Percentiles rank a stretch among this genome's conserved stretches.
Evolutionary conservation across 2,329 filamentous ascomycete species (phyloP).

Genomic region (Neoascochyta sp.): DNA sequence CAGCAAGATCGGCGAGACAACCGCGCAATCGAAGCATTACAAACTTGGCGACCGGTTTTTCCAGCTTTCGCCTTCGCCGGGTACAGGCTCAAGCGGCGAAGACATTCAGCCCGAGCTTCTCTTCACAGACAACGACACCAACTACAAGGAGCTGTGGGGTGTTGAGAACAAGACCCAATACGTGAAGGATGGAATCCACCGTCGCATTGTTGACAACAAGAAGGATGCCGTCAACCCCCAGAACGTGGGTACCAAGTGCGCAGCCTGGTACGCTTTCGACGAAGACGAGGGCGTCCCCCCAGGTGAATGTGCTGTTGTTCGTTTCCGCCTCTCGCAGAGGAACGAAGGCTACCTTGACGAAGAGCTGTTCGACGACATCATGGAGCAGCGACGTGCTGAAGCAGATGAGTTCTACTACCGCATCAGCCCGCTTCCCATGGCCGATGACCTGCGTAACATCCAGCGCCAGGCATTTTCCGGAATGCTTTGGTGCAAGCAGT

Average conservation of each 20-base stretch:
- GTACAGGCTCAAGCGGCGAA: conserved; percentile 70
- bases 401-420: conserved; percentile 95
- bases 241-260: conserved; percentile 78
- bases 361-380: conserved; percentile 84
- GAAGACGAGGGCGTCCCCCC: conserved; percentile 82
- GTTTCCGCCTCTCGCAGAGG: conserved; percentile 79
- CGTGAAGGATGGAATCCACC: conserved; percentile 94
- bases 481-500: conserved; percentile 99
- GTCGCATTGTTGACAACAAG: conserved; percentile 77
- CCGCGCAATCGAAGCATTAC: conserved; percentile 73
- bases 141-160: conserved; percentile 71
- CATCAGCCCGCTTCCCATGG: conserved; percentile 88
- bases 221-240: conserved; percentile 78
- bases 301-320: conserved; percentile 91
- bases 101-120: conserved; percentile 82
- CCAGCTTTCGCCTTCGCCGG: conserved; percentile 83
- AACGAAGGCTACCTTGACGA: conserved; percentile 80
- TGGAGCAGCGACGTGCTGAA: conserved; percentile 81
- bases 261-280: conserved; percentile 89
- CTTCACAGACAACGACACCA: conserved; percentile 96
- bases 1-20: conserved; percentile 59
- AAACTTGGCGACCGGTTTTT: conserved; percentile 80
- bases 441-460: conserved; percentile 89
- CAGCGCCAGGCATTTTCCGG: conserved; percentile 91
- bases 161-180: conserved; percentile 73